These are phyloP conservation scores for Fusarium sp. DNA, from an alignment of 2,329 filamentous ascomycete genomes.

Conservation along the genomic window DNA sequence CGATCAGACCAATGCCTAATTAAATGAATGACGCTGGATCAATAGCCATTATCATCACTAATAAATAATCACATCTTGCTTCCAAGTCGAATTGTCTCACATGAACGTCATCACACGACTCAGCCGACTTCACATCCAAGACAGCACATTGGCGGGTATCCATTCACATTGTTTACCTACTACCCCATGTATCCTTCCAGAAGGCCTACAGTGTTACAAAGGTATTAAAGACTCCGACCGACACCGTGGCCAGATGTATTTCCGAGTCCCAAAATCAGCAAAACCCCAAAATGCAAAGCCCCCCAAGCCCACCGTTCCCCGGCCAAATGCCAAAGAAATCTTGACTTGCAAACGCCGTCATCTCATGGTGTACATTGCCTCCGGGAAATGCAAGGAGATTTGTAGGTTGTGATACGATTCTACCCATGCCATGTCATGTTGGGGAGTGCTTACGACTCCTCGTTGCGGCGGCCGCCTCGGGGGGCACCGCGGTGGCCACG, in stretches of 20 bases:
- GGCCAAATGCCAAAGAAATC: slow-evolving; percentile 40
- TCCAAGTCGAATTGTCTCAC: neutral
- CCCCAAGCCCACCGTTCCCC: slow-evolving; percentile 40
- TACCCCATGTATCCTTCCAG: slow-evolving; percentile 28
- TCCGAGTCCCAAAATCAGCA: slow-evolving; percentile 44
- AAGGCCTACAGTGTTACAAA: slow-evolving; percentile 44
- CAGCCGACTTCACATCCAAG: neutral
- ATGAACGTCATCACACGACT: slow-evolving; percentile 22
- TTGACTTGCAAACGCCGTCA: slow-evolving; percentile 52
- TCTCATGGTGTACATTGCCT: slow-evolving; percentile 54
- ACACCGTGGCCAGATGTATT: slow-evolving; percentile 42
- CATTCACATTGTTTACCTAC: slow-evolving; percentile 42
- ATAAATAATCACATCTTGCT: slow-evolving; percentile 5
- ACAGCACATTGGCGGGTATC: slow-evolving; percentile 36
- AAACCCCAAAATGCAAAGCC: slow-evolving; percentile 46
- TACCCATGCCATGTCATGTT: slow-evolving; percentile 39
- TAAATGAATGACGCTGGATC: neutral
- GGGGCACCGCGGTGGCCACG: slow-evolving; percentile 50
- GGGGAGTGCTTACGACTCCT: slow-evolving; percentile 50
- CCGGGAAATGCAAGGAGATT: slow-evolving; percentile 44
- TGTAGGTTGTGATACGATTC: slow-evolving; percentile 39
- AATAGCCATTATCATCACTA: no score
- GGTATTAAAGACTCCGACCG: slow-evolving; percentile 41
- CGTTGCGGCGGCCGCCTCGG: slow-evolving; percentile 51
- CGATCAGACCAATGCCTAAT: neutral